Base-by-base conservation (phyloP, 2,329 filamentous ascomycete species). In the Phoma sp. region DNA sequence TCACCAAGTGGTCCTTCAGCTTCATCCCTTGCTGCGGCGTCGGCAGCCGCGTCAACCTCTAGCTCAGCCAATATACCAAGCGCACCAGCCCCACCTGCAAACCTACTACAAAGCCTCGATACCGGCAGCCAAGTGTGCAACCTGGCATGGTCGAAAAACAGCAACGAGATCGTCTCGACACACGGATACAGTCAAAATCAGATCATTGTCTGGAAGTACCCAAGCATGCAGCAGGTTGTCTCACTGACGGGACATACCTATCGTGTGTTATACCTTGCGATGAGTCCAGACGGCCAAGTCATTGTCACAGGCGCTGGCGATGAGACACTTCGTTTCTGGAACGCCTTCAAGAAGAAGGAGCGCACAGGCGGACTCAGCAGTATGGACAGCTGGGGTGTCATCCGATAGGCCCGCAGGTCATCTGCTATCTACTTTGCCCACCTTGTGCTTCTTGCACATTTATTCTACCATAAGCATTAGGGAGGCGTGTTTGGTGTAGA, bases 51-150 rank as follows among this genome's bases (percentile, higher is more conserved):
- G 10, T 70, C 74, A 53, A 66, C 71, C 29, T 69, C 73, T 12
- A 67, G 66, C 13, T 63, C 63, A 17, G 65, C 57, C 39, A 71
- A 72, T 31, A 54, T 71, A 4, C 74, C 75, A 4, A 62, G 65
- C 0, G 69, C 70, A 5, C 61, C 71, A 6, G 71, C 72, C 1
- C 64, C 75, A 13, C 76, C 78, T 8, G 70, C 74, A 29, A 81
- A 81, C 38, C 72, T 82, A 7, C 71, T 82, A 47, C 94, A 92
- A 72, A 93, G 96, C 73, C 87, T 98, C 58, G 95, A 99, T 72
- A 99, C 95, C 0, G 95, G 95, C 44, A 96, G 92, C 69, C 95
- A 99, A 76, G 95, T 99, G n/a, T 99, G 95, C 79, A 99, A 99
- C 71, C 82, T 99, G 38, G 91, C 93, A 4, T 99, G 96, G 93